Percentiles rank a stretch among this genome's conserved stretches.
phyloP scores from a whole-genome alignment of 176 grass and related monocot genomes.

The Rhynchospora pubera region DNA sequence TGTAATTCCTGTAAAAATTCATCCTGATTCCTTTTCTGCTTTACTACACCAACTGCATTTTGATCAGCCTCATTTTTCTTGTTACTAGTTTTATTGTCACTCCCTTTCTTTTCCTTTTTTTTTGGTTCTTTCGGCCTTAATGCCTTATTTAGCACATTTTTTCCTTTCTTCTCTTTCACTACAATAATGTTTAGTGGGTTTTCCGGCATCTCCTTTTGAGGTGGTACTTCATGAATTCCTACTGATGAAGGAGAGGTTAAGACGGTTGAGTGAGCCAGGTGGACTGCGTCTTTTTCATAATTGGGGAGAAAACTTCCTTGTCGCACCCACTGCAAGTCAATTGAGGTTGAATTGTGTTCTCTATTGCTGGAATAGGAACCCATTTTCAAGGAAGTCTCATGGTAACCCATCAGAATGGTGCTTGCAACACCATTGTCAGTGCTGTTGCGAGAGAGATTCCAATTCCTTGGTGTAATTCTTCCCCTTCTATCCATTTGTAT shows the following conservation, averaged over 20 bases:
- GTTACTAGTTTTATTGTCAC: background rate
- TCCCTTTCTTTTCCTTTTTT: conserved; percentile 23
- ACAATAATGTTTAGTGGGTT: background rate
- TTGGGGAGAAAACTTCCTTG: conserved; percentile 10
- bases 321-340: conserved; percentile 15
- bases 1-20: background rate
- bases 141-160: background rate
- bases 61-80: background rate
- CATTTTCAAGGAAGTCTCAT: conserved; percentile 26
- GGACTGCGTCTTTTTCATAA: too few relatives aligned
- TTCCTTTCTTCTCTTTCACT: background rate
- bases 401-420: background rate
- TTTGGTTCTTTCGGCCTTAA: conserved; percentile 17
- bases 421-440: background rate
- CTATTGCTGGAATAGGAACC: background rate
- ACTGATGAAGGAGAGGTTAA: background rate
- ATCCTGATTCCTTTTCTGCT: conserved; percentile 18
- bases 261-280: background rate
- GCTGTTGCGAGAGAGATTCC: conserved; percentile 8
- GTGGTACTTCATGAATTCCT: background rate
- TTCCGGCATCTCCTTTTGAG: background rate
- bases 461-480: conserved; percentile 11
- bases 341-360: background rate
- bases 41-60: background rate
- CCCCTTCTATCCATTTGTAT: conserved; percentile 22